Percentiles rank a stretch among this genome's conserved stretches.
phyloP scores from a whole-genome alignment of 176 grass and related monocot species.

The Ananas comosus region DNA sequence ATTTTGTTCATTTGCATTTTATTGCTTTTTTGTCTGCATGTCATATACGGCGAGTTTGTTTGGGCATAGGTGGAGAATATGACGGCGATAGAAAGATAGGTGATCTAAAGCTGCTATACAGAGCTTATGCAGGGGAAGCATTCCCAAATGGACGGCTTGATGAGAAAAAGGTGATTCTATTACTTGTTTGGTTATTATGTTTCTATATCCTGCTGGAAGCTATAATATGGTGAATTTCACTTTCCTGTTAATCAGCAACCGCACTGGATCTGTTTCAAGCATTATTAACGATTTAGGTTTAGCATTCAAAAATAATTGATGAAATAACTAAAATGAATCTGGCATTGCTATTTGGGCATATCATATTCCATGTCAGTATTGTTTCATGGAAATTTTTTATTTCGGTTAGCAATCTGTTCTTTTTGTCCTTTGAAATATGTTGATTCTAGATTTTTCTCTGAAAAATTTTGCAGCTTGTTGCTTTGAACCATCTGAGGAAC shows the following conservation, averaged over 20 bases:
- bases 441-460: conserved; percentile 16
- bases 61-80: conserved; percentile 59
- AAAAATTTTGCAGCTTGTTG: conserved; percentile 55
- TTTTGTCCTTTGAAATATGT: neutral
- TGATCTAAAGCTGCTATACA: conserved; percentile 80
- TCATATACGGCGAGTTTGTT: neutral
- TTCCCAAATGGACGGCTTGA: conserved; percentile 65
- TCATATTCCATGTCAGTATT: no score
- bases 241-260: no score
- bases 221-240: neutral
- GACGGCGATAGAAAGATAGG: conserved; percentile 59
- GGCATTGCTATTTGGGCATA: no score
- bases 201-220: neutral
- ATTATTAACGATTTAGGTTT: no score
- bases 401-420: neutral
- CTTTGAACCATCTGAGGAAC: conserved; percentile 79
- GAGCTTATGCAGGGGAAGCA: conserved; percentile 62
- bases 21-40: neutral
- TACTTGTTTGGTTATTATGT: neutral
- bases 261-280: neutral
- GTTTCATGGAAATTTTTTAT: neutral
- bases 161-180: conserved; percentile 51
- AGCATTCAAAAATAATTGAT: no score
- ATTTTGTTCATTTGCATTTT: conserved; percentile 22
- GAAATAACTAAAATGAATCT: no score